A percentile compares a stretch with the other conserved stretches of the same genome.
Evolutionary conservation across 208 protist genomes (phyloP).

Genomic region (Crithidia thermophila): DNA sequence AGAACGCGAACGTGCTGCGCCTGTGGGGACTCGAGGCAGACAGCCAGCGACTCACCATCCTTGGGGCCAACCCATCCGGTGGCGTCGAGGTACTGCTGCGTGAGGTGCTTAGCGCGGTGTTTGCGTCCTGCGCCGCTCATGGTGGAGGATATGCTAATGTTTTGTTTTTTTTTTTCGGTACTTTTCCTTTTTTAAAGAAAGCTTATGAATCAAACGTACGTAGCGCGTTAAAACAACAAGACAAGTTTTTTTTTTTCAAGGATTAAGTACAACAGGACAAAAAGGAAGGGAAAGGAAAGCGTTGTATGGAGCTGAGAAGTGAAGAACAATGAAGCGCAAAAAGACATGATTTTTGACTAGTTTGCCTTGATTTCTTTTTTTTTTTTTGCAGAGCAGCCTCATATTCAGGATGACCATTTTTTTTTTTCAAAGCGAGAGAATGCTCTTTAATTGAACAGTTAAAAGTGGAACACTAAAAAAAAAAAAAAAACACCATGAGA

Average conservation of each 20-base stretch:
- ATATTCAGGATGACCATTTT: neutral
- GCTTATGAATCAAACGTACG: neutral
- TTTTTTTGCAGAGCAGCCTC: neutral
- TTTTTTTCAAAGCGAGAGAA: neutral
- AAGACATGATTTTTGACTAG: neutral
- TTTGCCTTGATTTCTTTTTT: neutral
- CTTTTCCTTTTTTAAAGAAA: neutral
- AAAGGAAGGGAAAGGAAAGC: no score
- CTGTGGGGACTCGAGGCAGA: conserved; percentile 73
- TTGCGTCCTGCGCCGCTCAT: conserved; percentile 85
- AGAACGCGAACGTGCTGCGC: conserved; percentile 77
- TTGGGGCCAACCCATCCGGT: conserved; percentile 54
- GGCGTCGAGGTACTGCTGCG: conserved; percentile 67
- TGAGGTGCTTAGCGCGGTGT: conserved; percentile 87
- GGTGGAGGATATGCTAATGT: neutral
- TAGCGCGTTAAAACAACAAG: no score
- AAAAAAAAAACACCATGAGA: no score
- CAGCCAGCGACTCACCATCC: conserved; percentile 56
- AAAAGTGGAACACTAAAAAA: neutral
- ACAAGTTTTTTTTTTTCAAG: no score
- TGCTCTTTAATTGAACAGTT: neutral
- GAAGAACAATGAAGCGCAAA: no score
- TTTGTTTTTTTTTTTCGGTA: neutral
- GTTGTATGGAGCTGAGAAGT: no score
- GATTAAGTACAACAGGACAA: no score